phyloP scores from a whole-genome alignment of 129 eudicot genomes.

The Flaveria brownii region DNA sequence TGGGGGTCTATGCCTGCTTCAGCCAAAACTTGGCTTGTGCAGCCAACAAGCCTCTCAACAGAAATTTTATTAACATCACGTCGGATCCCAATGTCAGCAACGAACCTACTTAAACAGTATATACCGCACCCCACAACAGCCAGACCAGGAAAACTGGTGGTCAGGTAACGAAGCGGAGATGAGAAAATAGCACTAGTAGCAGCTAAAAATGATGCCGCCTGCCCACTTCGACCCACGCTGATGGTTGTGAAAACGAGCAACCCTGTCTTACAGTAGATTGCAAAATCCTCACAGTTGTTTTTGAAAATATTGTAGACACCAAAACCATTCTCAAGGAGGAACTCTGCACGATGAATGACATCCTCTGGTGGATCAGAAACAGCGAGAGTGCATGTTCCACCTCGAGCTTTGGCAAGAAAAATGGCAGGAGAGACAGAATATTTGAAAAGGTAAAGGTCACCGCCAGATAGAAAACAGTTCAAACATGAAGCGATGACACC shows the following conservation, averaged over 20 bases:
- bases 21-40: slow-evolving; percentile 20
- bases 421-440: slow-evolving; percentile 55
- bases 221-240: slow-evolving; percentile 91
- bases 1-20: slow-evolving; percentile 12
- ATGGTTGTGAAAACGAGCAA: slow-evolving; percentile 59
- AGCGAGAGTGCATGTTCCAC: slow-evolving; percentile 96
- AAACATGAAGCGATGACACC: slow-evolving; percentile 91
- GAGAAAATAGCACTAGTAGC: slow-evolving; percentile 74
- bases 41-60: slow-evolving; percentile 67
- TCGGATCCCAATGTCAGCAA: slow-evolving; percentile 76
- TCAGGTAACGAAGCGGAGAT: slow-evolving; percentile 75
- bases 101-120: slow-evolving; percentile 69
- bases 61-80: slow-evolving; percentile 78
- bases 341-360: slow-evolving; percentile 72
- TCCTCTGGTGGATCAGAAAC: slow-evolving; percentile 68
- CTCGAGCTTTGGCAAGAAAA: slow-evolving; percentile 90
- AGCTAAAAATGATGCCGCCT: slow-evolving; percentile 66
- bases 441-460: slow-evolving; percentile 68
- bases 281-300: slow-evolving; percentile 95
- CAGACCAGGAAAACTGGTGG: slow-evolving; percentile 67
- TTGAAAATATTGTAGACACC: slow-evolving; percentile 75
- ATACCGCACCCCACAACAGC: slow-evolving; percentile 75
- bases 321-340: slow-evolving; percentile 80
- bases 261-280: slow-evolving; percentile 92
- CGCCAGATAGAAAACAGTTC: slow-evolving; percentile 81